Evolutionary conservation across 129 eudicot species (phyloP).

Genomic region (Centella asiatica): DNA sequence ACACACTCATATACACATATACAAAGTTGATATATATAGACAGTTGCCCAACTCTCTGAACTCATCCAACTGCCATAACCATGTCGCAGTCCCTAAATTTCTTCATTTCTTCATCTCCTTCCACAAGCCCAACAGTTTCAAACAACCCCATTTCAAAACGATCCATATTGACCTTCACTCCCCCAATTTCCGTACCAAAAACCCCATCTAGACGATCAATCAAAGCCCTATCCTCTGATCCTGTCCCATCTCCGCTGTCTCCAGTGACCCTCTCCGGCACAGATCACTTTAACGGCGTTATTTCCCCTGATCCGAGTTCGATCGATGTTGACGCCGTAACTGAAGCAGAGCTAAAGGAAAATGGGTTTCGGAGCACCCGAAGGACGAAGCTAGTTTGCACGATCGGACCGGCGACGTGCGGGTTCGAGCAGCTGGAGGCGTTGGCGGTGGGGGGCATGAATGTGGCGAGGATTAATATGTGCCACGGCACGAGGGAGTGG

Average conservation of each 20-base stretch:
- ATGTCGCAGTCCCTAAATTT: slow-evolving; percentile 65
- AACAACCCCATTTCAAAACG: slow-evolving; percentile 25
- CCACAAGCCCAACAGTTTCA: slow-evolving; percentile 19
- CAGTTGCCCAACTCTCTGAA: slow-evolving; percentile 1
- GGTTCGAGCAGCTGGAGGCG: slow-evolving; percentile 65
- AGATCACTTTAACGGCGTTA: slow-evolving; percentile 19
- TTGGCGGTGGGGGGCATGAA: slow-evolving; percentile 96
- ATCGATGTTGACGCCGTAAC: slow-evolving; percentile 86
- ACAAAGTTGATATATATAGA: background rate
- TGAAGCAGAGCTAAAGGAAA: slow-evolving; percentile 82
- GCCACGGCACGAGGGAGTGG: slow-evolving; percentile 91
- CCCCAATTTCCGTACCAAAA: slow-evolving; percentile 13
- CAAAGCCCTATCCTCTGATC: slow-evolving; percentile 22
- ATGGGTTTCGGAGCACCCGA: slow-evolving; percentile 85
- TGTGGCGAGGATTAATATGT: slow-evolving; percentile 92
- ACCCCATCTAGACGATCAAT: background rate
- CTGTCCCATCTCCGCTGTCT: slow-evolving; percentile 8
- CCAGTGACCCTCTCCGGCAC: slow-evolving; percentile 19
- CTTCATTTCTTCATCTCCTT: slow-evolving; percentile 36
- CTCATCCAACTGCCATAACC: too few relatives aligned
- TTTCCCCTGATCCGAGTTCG: slow-evolving; percentile 21
- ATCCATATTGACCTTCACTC: slow-evolving; percentile 15
- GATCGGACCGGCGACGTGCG: slow-evolving; percentile 75
- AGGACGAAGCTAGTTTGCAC: slow-evolving; percentile 87
- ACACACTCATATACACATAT: background rate